Evolutionary conservation across 75 land plant genomes (phyloP), one percentile per base, ranked within the genome.

Genomic region (Picea glauca): DNA sequence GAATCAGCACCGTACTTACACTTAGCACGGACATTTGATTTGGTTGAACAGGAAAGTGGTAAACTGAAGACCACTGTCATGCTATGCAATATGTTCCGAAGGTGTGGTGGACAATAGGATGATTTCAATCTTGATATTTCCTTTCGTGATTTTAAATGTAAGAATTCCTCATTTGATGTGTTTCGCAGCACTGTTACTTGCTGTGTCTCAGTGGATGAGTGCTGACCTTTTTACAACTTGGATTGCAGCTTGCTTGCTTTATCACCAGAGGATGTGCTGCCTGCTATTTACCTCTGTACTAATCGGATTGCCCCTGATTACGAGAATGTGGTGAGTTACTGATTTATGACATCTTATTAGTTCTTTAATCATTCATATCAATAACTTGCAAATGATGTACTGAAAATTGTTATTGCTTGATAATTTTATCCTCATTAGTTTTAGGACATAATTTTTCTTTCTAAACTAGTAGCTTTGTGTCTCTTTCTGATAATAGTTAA

Each of bases 71-170:
- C 93, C 46, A 81, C 88, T 64, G 82, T 85, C 56, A 93, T 95
- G 90, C 86, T 97, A 11, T 95, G 96, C 87, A 97, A 97, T 82
- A 97, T 97, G 99, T 97, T 97, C 81, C 89, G 99, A 76, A 97
- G 99, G 99, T 97, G 62, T 81, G 83, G 62, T 72, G 62, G 23
- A 57, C 30, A 30, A 23, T 75, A 75, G 59, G 17, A 20, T 35
- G 73, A 62, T 30, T 43, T 3, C 17, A 76, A 23, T 26, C 43
- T 58, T 61, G 63, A 35, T 70, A 43, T 4, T 15, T 65, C 66
- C 26, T 72, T 60, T 20, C 1, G 38, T 63, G 54, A n/a, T 23
- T 26, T 31, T 60, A 75, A 40, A 56, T 76, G 32, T 26, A 56
- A 21, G 35, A 58, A 11, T 76, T 32, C 9, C 13, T 57, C 8